These are phyloP conservation scores for Epichloe glyceriae DNA, from an alignment of 2,329 filamentous ascomycete species.

Conservation along the genomic window DNA sequence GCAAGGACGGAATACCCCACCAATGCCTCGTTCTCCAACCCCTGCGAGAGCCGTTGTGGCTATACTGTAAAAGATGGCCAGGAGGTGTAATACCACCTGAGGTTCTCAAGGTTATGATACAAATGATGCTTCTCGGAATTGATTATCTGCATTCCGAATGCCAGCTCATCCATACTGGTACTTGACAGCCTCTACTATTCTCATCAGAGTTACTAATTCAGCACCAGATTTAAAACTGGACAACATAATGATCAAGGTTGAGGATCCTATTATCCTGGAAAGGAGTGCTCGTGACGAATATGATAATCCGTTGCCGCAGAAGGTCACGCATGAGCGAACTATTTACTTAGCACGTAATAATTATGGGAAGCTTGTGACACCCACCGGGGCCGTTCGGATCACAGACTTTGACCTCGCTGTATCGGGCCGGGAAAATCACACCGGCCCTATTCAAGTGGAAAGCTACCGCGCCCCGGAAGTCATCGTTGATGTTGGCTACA, in stretches of 20 bases:
- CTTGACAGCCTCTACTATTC: not conserved
- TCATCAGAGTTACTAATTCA: not conserved
- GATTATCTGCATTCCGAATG: constrained; percentile 14
- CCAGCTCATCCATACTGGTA: constrained; percentile 11
- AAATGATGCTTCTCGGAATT: constrained; percentile 11
- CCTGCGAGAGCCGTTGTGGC: constrained; percentile 14
- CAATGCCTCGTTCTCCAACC: constrained; percentile 1
- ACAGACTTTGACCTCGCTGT: constrained; percentile 11
- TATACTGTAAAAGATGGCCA: constrained; percentile 11
- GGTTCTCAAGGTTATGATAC: constrained; percentile 11
- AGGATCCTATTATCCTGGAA: constrained; percentile 9
- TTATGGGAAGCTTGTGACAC: constrained; percentile 7
- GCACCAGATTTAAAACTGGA: constrained; percentile 11
- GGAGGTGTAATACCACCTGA: constrained; percentile 9
- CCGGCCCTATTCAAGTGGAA: constrained; percentile 8
- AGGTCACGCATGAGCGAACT: constrained; percentile 5
- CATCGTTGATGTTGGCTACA: constrained; percentile 11
- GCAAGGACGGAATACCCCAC: constrained; percentile 4
- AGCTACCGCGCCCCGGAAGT: constrained; percentile 12
- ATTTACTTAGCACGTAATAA: constrained; percentile 15
- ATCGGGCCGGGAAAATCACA: constrained; percentile 2
- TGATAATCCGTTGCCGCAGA: constrained; percentile 11
- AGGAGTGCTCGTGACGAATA: constrained; percentile 11
- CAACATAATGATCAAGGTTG: constrained; percentile 12
- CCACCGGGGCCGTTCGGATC: constrained; percentile 9